Conservation (phyloP, 371 early-diverging fungal species). For the Saksenaea vasiformis region DNA sequence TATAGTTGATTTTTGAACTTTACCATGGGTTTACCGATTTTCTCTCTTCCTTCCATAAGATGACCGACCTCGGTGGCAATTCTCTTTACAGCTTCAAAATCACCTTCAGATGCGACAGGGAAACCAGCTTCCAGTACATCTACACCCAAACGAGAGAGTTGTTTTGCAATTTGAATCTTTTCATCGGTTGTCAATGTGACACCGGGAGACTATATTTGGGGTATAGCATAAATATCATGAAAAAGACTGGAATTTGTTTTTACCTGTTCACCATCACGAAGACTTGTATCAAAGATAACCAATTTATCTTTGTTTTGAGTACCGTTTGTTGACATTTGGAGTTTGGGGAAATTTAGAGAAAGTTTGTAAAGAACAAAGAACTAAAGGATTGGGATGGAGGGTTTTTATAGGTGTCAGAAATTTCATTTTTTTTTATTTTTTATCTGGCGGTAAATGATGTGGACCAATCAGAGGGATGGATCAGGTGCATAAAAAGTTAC, state of each 20-base stretch:
- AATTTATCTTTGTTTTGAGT: slow-evolving; percentile 66
- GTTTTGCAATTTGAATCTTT: slow-evolving; percentile 92
- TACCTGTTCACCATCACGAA: slow-evolving; percentile 96
- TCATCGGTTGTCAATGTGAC: slow-evolving; percentile 90
- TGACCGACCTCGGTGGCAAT: slow-evolving; percentile 92
- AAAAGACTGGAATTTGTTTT: slow-evolving; percentile 7
- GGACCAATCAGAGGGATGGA: neutral
- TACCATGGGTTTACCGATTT: slow-evolving; percentile 83
- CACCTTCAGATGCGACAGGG: slow-evolving; percentile 90
- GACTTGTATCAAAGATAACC: slow-evolving; percentile 92
- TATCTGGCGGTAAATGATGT: neutral
- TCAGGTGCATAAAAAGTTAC: neutral
- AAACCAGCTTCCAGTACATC: slow-evolving; percentile 96
- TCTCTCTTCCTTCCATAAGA: slow-evolving; percentile 79
- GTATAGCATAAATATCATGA: neutral
- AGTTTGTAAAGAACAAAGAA: neutral
- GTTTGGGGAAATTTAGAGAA: neutral
- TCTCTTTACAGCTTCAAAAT: slow-evolving; percentile 93
- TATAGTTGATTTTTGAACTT: slow-evolving; percentile 24
- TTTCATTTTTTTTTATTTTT: neutral
- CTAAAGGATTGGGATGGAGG: too few species aligned
- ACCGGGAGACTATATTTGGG: slow-evolving; percentile 80
- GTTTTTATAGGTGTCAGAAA: neutral
- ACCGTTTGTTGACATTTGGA: slow-evolving; percentile 4
- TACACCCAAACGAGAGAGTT: slow-evolving; percentile 89